Conservation (phyloP, 306 rosid genomes). For the Sphenostylis stenocarpa region DNA sequence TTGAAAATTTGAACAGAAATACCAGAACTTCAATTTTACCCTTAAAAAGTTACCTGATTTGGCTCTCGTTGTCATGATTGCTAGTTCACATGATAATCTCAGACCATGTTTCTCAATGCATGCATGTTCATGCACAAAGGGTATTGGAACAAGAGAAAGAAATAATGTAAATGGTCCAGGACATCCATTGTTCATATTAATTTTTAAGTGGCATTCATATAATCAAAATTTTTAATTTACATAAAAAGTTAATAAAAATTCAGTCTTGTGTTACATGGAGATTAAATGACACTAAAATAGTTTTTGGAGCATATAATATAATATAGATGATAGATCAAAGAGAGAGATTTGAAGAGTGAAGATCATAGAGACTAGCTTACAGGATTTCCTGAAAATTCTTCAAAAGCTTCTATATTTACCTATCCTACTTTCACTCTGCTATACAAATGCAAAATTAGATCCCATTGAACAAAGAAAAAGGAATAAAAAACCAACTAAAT, state of each 20-base stretch:
- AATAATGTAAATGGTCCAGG: background rate
- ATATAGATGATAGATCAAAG: background rate
- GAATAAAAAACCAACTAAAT: slow-evolving; percentile 31
- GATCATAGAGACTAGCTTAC: slow-evolving; percentile 29
- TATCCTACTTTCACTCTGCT: slow-evolving; percentile 52
- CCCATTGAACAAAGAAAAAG: slow-evolving; percentile 37
- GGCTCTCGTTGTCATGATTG: slow-evolving; percentile 35
- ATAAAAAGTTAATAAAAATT: no score
- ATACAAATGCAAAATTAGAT: slow-evolving; percentile 62
- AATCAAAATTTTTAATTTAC: no score
- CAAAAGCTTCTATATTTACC: slow-evolving; percentile 41
- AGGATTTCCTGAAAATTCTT: slow-evolving; percentile 48
- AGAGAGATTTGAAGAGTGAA: background rate
- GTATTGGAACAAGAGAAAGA: background rate
- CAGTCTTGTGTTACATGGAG: no score
- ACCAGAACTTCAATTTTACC: background rate
- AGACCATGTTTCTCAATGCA: slow-evolving; percentile 30
- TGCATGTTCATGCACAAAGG: slow-evolving; percentile 25
- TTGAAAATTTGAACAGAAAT: background rate
- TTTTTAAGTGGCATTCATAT: background rate
- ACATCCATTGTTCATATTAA: background rate
- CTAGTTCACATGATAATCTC: background rate
- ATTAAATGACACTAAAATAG: no score
- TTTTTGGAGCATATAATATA: no score
- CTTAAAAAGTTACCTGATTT: slow-evolving; percentile 29